Evolutionary conservation across 257 asterid genomes (phyloP).

Genomic region (Henckelia pumila): DNA sequence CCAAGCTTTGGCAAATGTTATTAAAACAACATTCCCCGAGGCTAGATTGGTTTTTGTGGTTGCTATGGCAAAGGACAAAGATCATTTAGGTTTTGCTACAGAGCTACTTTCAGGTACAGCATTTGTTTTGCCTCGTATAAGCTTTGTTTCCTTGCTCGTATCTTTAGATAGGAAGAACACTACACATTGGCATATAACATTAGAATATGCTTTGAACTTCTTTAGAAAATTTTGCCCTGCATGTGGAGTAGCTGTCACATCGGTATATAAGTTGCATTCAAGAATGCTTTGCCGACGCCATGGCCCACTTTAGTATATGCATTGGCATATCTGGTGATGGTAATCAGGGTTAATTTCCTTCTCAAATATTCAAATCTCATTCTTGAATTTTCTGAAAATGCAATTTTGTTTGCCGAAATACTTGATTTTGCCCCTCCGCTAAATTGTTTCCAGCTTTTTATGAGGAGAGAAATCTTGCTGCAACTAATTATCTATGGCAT

Average conservation of each 20-base stretch:
- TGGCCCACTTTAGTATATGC: neutral
- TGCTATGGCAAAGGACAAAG: constrained; percentile 96
- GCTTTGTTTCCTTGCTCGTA: constrained; percentile 16
- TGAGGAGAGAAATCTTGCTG: neutral
- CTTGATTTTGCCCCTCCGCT: neutral
- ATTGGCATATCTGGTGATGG: neutral
- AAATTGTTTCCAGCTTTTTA: too few relatives aligned
- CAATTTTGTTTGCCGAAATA: neutral
- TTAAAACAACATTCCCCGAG: constrained; percentile 55
- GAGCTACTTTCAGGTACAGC: constrained; percentile 68
- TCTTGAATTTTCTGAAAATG: neutral
- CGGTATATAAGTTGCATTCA: neutral
- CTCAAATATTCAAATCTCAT: neutral
- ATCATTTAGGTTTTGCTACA: constrained; percentile 76
- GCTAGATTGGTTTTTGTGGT: constrained; percentile 67
- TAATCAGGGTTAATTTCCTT: neutral
- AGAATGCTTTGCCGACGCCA: neutral
- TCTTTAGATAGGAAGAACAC: constrained; percentile 9
- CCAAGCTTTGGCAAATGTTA: constrained; percentile 59
- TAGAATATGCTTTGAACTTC: neutral
- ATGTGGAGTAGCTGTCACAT: too few relatives aligned
- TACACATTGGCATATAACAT: neutral
- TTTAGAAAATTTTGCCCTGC: too few relatives aligned
- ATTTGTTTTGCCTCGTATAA: constrained; percentile 22
- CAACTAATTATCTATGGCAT: too few relatives aligned